Conservation (phyloP, 1,284 basidiomycete species). For the Melanopsichium pennsylvanicum region DNA sequence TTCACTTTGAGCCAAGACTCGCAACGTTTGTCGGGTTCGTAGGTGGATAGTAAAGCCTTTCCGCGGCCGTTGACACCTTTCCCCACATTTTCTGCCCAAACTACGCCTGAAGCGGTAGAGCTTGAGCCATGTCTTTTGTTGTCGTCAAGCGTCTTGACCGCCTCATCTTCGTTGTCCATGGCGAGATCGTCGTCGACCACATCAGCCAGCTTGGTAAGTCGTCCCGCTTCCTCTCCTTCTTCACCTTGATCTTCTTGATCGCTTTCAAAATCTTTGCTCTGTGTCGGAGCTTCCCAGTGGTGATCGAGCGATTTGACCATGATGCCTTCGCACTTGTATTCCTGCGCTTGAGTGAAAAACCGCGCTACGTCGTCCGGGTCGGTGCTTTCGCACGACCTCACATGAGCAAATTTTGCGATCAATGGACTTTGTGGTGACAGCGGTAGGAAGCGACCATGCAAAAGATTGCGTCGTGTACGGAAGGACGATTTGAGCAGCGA, state of each 20-base stretch:
- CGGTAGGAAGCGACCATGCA: slow-evolving; percentile 70
- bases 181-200: slow-evolving; percentile 53
- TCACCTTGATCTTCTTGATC: slow-evolving; percentile 7
- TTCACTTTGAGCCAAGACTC: slow-evolving; percentile 70
- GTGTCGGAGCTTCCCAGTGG: slow-evolving; percentile 49
- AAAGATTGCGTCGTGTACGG: slow-evolving; percentile 75
- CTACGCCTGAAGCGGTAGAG: not conserved
- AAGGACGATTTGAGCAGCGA: slow-evolving; percentile 77
- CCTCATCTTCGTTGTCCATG: slow-evolving; percentile 50
- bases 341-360: slow-evolving; percentile 83
- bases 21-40: slow-evolving; percentile 75
- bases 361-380: slow-evolving; percentile 73
- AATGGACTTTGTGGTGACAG: slow-evolving; percentile 67
- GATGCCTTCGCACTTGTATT: slow-evolving; percentile 84
- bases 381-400: slow-evolving; percentile 78
- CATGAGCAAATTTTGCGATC: slow-evolving; percentile 77
- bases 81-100: slow-evolving; percentile 19
- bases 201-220: slow-evolving; percentile 51
- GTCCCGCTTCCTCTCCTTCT: slow-evolving; percentile 4
- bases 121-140: not conserved
- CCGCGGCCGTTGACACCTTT: slow-evolving; percentile 66
- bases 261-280: slow-evolving; percentile 59
- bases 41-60: slow-evolving; percentile 83
- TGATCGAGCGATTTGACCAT: slow-evolving; percentile 83
- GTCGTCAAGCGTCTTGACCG: slow-evolving; percentile 20